A percentile compares a stretch with the other conserved stretches of the same genome.
Evolutionary conservation across 331 rosid species (phyloP).

Genomic region (Malus hybrid): DNA sequence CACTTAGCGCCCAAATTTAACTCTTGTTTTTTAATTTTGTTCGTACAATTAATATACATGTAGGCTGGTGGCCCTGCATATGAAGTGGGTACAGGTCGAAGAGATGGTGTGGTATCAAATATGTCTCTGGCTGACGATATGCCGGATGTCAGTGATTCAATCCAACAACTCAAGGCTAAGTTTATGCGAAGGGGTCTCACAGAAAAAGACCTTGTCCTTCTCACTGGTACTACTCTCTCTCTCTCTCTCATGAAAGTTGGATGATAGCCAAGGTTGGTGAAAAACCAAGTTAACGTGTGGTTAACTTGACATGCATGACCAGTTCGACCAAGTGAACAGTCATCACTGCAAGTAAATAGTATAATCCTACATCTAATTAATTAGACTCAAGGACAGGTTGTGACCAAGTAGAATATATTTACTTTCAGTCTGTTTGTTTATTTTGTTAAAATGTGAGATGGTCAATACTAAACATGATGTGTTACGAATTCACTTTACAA

Average conservation of each 20-base stretch:
- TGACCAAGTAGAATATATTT: too few species aligned
- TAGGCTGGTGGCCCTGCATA: slow-evolving; percentile 70
- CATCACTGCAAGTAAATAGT: too few species aligned
- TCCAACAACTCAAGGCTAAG: slow-evolving; percentile 53
- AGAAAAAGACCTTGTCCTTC: slow-evolving; percentile 70
- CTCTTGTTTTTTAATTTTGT: too few species aligned
- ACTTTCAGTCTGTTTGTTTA: too few species aligned
- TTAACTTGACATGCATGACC: not conserved
- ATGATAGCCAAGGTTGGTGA: slow-evolving; percentile 35
- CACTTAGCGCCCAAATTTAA: too few species aligned
- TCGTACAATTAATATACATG: not conserved
- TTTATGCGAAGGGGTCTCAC: slow-evolving; percentile 54
- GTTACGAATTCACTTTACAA: too few species aligned
- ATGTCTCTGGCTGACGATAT: slow-evolving; percentile 40
- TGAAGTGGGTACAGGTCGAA: slow-evolving; percentile 62
- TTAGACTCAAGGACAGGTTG: not conserved
- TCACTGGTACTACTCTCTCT: slow-evolving; percentile 41
- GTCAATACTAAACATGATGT: too few species aligned
- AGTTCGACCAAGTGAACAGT: not conserved
- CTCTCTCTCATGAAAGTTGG: slow-evolving; percentile 41
- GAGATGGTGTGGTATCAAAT: slow-evolving; percentile 69
- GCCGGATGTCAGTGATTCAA: slow-evolving; percentile 75
- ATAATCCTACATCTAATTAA: not conserved
- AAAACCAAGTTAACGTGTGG: not conserved
- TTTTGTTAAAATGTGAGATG: too few species aligned